phyloP scores from a whole-genome alignment of 257 asterid genomes.

The Leonotis leonurus region DNA sequence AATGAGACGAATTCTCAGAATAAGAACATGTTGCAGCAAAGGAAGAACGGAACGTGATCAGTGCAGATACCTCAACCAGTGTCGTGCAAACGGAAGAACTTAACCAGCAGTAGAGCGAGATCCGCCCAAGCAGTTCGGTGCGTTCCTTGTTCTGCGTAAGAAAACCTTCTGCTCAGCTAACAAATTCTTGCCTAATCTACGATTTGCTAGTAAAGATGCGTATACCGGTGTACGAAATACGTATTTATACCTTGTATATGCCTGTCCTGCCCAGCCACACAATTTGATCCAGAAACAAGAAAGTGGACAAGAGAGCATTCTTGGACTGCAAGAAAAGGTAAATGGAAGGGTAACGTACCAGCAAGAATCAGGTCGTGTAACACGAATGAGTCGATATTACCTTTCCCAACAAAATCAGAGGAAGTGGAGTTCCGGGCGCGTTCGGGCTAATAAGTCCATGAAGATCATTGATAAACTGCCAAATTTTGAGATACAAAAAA shows the following conservation, averaged over 20 bases:
- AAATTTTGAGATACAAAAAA: slow-evolving; percentile 9
- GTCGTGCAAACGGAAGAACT: slow-evolving; percentile 73
- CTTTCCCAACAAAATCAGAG: slow-evolving; percentile 84
- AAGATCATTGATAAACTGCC: slow-evolving; percentile 88
- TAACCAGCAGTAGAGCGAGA: slow-evolving; percentile 93
- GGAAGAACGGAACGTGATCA: not conserved
- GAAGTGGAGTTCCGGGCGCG: slow-evolving; percentile 90
- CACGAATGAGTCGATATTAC: slow-evolving; percentile 26
- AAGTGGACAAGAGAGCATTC: slow-evolving; percentile 86
- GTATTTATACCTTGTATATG: slow-evolving; percentile 65
- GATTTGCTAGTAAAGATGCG: not conserved
- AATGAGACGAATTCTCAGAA: not conserved
- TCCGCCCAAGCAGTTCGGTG: slow-evolving; percentile 68
- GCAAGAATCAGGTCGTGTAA: not conserved
- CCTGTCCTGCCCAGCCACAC: slow-evolving; percentile 95
- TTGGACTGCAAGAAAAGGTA: slow-evolving; percentile 57
- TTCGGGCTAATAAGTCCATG: slow-evolving; percentile 79
- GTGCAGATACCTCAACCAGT: slow-evolving; percentile 61
- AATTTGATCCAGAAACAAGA: slow-evolving; percentile 95
- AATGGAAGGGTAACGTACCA: slow-evolving; percentile 4
- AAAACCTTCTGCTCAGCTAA: slow-evolving; percentile 4
- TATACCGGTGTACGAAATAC: no score
- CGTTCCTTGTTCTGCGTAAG: slow-evolving; percentile 74
- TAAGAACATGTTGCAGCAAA: not conserved
- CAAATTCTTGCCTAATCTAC: not conserved